These are phyloP conservation scores for Sonneratia caseolaris DNA, from an alignment of 345 rosid species.

Conservation along the genomic window DNA sequence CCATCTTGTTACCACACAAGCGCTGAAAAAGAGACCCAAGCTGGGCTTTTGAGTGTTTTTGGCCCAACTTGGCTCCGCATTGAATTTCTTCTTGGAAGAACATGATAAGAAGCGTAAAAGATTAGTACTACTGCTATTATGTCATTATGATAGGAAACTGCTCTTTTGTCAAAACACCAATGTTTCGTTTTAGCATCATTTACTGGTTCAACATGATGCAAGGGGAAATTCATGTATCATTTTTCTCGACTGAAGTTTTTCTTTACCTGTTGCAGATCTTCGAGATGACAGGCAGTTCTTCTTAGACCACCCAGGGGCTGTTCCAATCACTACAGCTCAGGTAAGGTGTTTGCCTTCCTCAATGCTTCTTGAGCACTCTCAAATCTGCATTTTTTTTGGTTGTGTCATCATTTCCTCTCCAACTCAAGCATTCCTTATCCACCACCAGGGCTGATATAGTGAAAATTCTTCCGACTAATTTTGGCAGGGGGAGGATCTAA, in stretches of 20 bases:
- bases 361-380: no score
- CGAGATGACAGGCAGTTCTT: slow-evolving; percentile 19
- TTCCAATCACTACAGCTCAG: slow-evolving; percentile 17
- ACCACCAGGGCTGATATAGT: not conserved
- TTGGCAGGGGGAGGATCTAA: slow-evolving; percentile 19
- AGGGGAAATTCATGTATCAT: not conserved
- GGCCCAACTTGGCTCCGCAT: no score
- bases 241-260: not conserved
- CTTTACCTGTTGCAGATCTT: slow-evolving; percentile 12
- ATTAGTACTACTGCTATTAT: no score
- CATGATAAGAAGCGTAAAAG: no score
- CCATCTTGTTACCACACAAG: no score
- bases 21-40: no score
- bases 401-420: not conserved
- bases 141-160: no score
- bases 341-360: slow-evolving; percentile 6
- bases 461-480: not conserved
- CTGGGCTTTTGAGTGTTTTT: no score
- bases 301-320: slow-evolving; percentile 17
- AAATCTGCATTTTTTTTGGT: not conserved
- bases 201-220: not conserved
- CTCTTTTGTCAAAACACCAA: not conserved
- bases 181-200: not conserved
- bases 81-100: no score
- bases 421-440: not conserved